Evolutionary conservation across 2,329 filamentous ascomycete species (phyloP), one percentile per base, ranked within the genome.

Genomic region (Incumbomyces delicatus): DNA sequence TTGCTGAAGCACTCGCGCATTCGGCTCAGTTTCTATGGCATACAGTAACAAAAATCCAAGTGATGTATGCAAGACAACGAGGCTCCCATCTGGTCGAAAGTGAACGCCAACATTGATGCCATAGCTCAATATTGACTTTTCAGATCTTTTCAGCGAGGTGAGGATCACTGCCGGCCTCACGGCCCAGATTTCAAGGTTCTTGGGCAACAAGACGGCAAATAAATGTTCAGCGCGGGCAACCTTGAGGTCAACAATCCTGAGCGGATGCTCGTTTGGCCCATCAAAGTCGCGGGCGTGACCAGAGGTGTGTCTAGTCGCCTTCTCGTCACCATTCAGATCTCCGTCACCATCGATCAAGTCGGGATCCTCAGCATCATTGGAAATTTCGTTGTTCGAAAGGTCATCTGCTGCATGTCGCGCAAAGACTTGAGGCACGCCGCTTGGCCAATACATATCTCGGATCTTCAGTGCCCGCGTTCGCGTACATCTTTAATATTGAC

Each of bases 131-230:
- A 96, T 67, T 0, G 92, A 98, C 31, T 80, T 74, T 43, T 77
- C 70, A 41, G 92, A 96, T 54, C 92, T 85, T 50, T 88, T 76
- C 40, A 95, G 81, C 20, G 88, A 79, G 50, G 88, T 88, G 44
- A 96, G 77, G 27, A 95, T 80, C 18, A 89, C 88, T 45, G 87
- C 89, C 41, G 92, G 92, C 85, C 90, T 90, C 46, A 87, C 90
- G 69, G 98, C 92, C 92, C 92, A 98, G 55, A 98, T 76, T n/a
- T 85, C 87, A 63, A 98, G 79, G 11, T 85, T 85, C 1, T 85
- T 85, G 4, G 77, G 71, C 1, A 90, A 95, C 60, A 95, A 87
- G 39, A 87, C 87, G 43, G 86, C 86, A 66, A 98, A 95, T 51
- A 85, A 69, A 59, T 89, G 83, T 34, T 89, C 89, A 47, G 77